Evolutionary conservation across 1,284 basidiomycete genomes (phyloP).

Genomic region (Leccinum subfulvum): DNA sequence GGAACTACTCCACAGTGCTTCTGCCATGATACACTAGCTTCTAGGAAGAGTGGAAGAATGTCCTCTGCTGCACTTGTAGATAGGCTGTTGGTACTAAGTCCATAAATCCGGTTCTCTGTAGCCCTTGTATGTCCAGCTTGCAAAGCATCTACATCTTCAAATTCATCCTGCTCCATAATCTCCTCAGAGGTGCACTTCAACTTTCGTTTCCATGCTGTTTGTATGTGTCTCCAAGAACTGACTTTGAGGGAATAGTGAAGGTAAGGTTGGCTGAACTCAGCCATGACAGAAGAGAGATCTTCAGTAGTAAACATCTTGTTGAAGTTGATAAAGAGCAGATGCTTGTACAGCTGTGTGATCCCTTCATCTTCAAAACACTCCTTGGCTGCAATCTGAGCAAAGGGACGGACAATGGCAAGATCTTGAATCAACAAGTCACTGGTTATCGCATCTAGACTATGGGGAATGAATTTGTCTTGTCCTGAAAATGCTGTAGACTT

Average conservation of each 20-base stretch:
- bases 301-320: background rate
- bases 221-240: background rate
- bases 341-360: background rate
- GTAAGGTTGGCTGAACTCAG: background rate
- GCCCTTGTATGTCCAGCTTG: background rate
- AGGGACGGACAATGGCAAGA: background rate
- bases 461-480: background rate
- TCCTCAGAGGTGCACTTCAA: background rate
- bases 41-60: background rate
- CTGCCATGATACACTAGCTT: background rate
- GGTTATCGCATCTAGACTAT: background rate
- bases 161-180: background rate
- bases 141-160: background rate
- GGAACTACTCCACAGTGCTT: background rate
- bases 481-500: background rate
- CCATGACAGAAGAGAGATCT: background rate
- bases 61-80: background rate
- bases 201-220: background rate
- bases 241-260: background rate
- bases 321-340: background rate
- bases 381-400: background rate
- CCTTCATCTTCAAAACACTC: background rate
- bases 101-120: background rate
- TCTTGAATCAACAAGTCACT: slow-evolving; percentile 1
- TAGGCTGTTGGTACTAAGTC: background rate